These are phyloP conservation scores for Anisodus acutangulus DNA, from an alignment of 257 asterid species.

Conservation along the genomic window DNA sequence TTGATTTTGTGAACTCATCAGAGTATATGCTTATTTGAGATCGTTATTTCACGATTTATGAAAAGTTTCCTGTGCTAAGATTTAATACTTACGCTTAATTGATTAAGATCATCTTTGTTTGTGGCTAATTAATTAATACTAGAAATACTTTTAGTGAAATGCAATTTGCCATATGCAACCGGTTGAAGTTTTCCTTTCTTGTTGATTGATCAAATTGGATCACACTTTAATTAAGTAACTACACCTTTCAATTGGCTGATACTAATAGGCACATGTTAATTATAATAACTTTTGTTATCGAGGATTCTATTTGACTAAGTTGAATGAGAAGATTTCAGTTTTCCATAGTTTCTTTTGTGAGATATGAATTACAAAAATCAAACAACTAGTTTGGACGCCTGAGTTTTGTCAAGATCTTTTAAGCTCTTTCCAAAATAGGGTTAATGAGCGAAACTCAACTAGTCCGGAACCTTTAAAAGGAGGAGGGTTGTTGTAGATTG, in stretches of 20 bases:
- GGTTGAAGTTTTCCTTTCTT: neutral
- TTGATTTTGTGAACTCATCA: neutral
- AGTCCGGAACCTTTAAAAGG: neutral
- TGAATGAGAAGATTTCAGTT: slow-evolving; percentile 6
- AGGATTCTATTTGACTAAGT: slow-evolving; percentile 2
- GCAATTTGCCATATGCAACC: neutral
- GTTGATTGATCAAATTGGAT: slow-evolving; percentile 12
- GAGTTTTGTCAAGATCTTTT: neutral
- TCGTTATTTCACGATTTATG: neutral
- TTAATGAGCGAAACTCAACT: neutral
- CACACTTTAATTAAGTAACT: neutral
- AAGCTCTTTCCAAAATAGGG: neutral
- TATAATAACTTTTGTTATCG: neutral
- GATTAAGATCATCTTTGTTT: neutral
- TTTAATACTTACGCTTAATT: neutral
- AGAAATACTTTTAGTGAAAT: neutral
- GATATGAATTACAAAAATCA: neutral
- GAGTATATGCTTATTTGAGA: neutral
- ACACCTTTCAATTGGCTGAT: neutral
- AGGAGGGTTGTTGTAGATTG: neutral
- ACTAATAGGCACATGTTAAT: neutral
- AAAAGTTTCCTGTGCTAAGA: neutral
- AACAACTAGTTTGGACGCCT: neutral
- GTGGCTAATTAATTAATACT: neutral
- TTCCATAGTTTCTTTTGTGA: neutral